A percentile compares a stretch with the other conserved stretches of the same genome.
Evolutionary conservation across 2,329 filamentous ascomycete species (phyloP).

Genomic region (Beauveria brongniartii): DNA sequence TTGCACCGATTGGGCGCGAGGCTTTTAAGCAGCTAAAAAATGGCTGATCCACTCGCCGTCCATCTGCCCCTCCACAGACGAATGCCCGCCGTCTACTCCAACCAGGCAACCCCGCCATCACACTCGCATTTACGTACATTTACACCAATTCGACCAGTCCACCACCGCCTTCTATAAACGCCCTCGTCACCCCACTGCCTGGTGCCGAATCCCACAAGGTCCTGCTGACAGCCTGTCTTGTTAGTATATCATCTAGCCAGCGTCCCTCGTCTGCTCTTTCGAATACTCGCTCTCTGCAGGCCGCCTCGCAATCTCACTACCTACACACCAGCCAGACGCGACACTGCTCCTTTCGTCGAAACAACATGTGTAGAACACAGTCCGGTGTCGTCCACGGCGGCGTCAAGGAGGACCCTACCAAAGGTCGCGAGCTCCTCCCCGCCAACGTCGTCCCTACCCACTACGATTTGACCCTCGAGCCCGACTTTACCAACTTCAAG

Average conservation of each 20-base stretch:
- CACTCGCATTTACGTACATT: neutral
- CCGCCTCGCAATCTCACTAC: neutral
- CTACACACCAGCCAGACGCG: constrained; percentile 26
- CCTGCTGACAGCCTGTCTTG: constrained; percentile 5
- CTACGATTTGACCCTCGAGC: constrained; percentile 87
- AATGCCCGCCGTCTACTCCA: neutral
- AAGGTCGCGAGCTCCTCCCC: constrained; percentile 70
- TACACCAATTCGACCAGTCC: neutral
- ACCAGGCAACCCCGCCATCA: neutral
- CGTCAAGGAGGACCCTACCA: constrained; percentile 21
- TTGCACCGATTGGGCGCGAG: neutral
- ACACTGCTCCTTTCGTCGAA: constrained; percentile 67
- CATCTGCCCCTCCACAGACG: neutral
- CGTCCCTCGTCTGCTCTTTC: neutral
- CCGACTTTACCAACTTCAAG: constrained; percentile 78
- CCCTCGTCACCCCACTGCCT: constrained; percentile 3
- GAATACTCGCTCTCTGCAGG: neutral
- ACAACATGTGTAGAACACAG: constrained; percentile 57
- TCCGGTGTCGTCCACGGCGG: constrained; percentile 26
- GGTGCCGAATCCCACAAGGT: neutral
- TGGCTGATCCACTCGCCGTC: neutral
- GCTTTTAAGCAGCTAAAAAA: neutral
- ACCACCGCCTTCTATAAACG: constrained; percentile 4
- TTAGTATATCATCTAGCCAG: constrained; percentile 1
- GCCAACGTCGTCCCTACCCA: constrained; percentile 87